A percentile compares a stretch with the other conserved stretches of the same genome.
Conservation (phyloP, 2,329 filamentous ascomycete species). For the Aquanectria penicillioides region DNA sequence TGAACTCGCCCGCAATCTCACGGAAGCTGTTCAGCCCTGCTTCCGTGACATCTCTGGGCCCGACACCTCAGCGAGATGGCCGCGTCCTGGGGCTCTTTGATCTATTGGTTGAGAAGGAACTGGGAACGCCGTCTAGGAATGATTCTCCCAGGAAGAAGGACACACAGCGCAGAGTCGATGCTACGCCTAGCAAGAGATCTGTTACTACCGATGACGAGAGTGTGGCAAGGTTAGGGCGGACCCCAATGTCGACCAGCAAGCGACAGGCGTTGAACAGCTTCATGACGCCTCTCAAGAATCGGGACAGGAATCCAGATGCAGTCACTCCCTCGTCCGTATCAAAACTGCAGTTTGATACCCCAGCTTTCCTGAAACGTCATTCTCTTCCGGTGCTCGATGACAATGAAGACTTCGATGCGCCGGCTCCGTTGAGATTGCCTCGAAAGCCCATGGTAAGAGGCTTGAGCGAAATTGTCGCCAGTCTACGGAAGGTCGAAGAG, state of each 20-base stretch:
- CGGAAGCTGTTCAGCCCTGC: slow-evolving; percentile 69
- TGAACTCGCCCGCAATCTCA: slow-evolving; percentile 65
- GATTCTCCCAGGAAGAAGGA: slow-evolving; percentile 36
- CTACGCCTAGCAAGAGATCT: slow-evolving; percentile 60
- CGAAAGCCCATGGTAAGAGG: slow-evolving; percentile 73
- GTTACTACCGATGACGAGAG: slow-evolving; percentile 42
- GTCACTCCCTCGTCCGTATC: slow-evolving; percentile 62
- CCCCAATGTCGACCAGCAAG: slow-evolving; percentile 67
- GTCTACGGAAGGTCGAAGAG: slow-evolving; percentile 75
- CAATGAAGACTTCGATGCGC: slow-evolving; percentile 59
- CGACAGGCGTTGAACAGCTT: slow-evolving; percentile 71
- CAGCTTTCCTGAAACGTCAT: slow-evolving; percentile 71
- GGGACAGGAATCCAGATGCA: slow-evolving; percentile 49
- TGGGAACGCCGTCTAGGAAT: slow-evolving; percentile 61
- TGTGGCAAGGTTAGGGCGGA: slow-evolving; percentile 52
- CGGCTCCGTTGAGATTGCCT: slow-evolving; percentile 62
- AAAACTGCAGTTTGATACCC: slow-evolving; percentile 72
- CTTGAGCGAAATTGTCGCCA: slow-evolving; percentile 78
- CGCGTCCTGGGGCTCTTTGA: slow-evolving; percentile 83
- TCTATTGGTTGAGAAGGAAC: slow-evolving; percentile 63
- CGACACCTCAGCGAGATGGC: slow-evolving; percentile 83
- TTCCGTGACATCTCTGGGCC: slow-evolving; percentile 72
- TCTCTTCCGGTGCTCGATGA: slow-evolving; percentile 65
- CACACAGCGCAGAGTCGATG: slow-evolving; percentile 34
- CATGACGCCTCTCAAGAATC: slow-evolving; percentile 69